A percentile compares a stretch with the other conserved stretches of the same genome.
Evolutionary conservation across 352 stramenopile species (phyloP).

Genomic region (Phytopythium mirpurense): DNA sequence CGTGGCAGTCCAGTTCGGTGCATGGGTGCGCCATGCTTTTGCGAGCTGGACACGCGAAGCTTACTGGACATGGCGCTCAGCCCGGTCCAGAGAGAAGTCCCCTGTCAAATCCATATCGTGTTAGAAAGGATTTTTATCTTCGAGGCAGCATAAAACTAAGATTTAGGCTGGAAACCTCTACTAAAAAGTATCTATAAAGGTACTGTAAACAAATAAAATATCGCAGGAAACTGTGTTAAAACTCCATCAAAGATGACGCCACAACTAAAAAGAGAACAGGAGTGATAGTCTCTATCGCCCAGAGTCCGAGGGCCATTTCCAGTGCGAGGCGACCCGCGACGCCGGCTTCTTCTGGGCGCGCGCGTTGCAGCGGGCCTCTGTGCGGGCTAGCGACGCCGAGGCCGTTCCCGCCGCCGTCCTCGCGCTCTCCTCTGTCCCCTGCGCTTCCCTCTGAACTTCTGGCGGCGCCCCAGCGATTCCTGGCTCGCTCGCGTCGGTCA

Average conservation of each 20-base stretch:
- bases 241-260: background rate
- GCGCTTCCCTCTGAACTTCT: background rate
- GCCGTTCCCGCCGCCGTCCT: background rate
- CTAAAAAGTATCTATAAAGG: too few relatives aligned
- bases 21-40: too few relatives aligned
- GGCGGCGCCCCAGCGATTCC: background rate
- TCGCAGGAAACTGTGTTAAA: background rate
- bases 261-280: background rate
- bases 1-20: too few relatives aligned
- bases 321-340: background rate
- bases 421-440: background rate
- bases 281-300: background rate
- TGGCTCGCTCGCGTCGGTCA: background rate
- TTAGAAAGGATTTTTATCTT: too few relatives aligned
- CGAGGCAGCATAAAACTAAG: too few relatives aligned
- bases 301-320: background rate
- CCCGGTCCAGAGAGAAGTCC: too few relatives aligned
- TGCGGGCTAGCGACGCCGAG: background rate
- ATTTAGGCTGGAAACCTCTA: too few relatives aligned
- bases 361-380: background rate
- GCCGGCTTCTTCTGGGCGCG: constrained; percentile 6
- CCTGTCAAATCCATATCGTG: too few relatives aligned
- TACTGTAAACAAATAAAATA: background rate
- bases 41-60: background rate
- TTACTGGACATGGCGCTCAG: too few relatives aligned